Evolutionary conservation across 768 basidiomycete species (phyloP).

Genomic region (Hirschioporus abietinus): DNA sequence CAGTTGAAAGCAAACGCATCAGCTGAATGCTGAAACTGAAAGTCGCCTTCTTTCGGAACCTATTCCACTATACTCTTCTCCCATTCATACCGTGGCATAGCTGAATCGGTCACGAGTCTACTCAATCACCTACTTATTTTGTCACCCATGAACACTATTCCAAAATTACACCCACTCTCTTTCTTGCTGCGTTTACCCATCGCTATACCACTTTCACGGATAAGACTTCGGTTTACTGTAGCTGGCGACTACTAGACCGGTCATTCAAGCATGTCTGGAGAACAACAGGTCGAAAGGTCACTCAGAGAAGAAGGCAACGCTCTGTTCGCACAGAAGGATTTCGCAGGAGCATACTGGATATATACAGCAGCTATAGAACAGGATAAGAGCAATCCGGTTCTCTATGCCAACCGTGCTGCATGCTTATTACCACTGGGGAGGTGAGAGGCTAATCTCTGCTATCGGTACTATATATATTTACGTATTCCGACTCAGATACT

Average conservation of each 20-base stretch:
- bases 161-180: too few species aligned
- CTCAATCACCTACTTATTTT: too few species aligned
- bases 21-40: too few species aligned
- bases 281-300: background rate
- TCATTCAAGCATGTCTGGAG: background rate
- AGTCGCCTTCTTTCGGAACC: too few species aligned
- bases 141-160: too few species aligned
- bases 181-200: too few species aligned
- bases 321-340: conserved; percentile 29
- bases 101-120: too few species aligned
- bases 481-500: background rate
- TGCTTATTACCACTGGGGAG: conserved; percentile 30
- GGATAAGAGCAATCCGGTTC: conserved; percentile 33
- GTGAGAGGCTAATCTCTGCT: conserved; percentile 16
- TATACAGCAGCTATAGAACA: conserved; percentile 38
- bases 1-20: too few species aligned
- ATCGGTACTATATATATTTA: background rate
- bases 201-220: too few species aligned
- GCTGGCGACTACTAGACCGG: background rate
- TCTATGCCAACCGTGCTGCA: conserved; percentile 43
- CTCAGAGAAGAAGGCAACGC: conserved; percentile 40
- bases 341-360: conserved; percentile 30
- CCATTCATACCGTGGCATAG: too few species aligned
- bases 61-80: too few species aligned
- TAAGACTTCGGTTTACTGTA: too few species aligned